Evolutionary conservation across 495 filamentous ascomycete genomes (phyloP), one percentile per base, ranked within the genome.

Genomic region (Annulohypoxylon maeteangense): DNA sequence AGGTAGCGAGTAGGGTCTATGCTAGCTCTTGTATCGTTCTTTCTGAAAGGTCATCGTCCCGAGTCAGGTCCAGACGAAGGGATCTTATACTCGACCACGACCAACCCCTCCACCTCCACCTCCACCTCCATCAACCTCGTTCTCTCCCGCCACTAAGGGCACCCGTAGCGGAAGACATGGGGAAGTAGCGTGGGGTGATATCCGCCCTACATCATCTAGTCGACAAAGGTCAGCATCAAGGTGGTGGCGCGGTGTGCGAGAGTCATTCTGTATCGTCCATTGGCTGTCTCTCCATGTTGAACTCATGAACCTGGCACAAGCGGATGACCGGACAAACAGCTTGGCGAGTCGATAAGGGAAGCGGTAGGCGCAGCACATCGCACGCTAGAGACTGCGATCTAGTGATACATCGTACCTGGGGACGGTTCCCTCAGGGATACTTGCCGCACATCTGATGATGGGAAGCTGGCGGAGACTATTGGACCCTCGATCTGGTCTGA

Each of bases 261-360:
- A 74, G 62, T 54, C 51, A 50, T 66, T 50, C 66, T 67, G 38
- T 70, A 31, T 70, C 63, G 71, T 63, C 71, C 67, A 74, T 74
- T 74, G 71, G 71, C 54, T 64, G 40, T 70, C 44, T 64, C 56
- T 60, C 62, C 53, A 64, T 66, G 67, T 42, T 67, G 58, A 54
- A 54, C 62, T 70, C 42, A 67, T 57, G 58, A 63, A 66, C 65
- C 67, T 65, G 57, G 67, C 67, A 74, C 71, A 67, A 67, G 71
- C 71, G 67, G 67, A 67, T 70, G 66, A 70, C 71, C 71, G 71
- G 65, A 59, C 70, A 55, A 47, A 48, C 70, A 65, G 66, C 70
- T 73, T 73, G 70, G 70, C 70, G 65, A 73, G 70, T 73, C 70
- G 70, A 73, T 69, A 73, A 73, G 70, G 70, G 70, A 59, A 66